Conservation (phyloP, 1,139 yeast species). For the Geotrichum fermentans region DNA sequence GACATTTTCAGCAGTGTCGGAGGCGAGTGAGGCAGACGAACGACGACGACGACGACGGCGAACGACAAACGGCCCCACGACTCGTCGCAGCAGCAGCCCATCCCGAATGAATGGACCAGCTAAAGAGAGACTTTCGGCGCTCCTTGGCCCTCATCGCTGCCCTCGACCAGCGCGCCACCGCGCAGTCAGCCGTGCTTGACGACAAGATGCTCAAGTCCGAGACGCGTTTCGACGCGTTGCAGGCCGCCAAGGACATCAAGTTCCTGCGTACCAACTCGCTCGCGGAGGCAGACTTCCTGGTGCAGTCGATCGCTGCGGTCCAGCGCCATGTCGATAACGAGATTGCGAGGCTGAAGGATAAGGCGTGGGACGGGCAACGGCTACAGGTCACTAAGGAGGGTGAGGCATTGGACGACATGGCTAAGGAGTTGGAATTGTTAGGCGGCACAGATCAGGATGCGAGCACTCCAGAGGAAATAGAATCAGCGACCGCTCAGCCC, state of each 20-base stretch:
- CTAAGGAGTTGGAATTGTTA: neutral
- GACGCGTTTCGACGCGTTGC: slow-evolving; percentile 3
- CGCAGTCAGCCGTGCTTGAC: neutral
- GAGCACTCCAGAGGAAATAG: neutral
- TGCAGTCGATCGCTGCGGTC: neutral
- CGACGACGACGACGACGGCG: no score
- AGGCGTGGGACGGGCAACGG: neutral
- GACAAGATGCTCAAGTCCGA: neutral
- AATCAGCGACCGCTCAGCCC: neutral
- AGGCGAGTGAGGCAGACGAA: no score
- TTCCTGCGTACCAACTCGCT: slow-evolving; percentile 4
- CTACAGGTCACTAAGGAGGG: neutral
- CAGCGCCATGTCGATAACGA: slow-evolving; percentile 2
- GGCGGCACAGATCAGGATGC: neutral
- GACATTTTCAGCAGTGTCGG: no score
- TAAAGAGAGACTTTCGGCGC: slow-evolving; percentile 7
- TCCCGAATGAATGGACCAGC: slow-evolving; percentile 9
- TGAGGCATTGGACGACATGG: neutral
- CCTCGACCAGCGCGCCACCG: slow-evolving; percentile 5
- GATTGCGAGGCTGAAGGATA: neutral
- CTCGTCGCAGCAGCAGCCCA: neutral
- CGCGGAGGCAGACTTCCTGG: slow-evolving; percentile 4
- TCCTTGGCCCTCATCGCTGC: slow-evolving; percentile 5
- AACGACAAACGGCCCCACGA: no score
- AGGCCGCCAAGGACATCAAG: neutral